Conservation (phyloP, 768 basidiomycete species). For the Tylopilus felleus region DNA sequence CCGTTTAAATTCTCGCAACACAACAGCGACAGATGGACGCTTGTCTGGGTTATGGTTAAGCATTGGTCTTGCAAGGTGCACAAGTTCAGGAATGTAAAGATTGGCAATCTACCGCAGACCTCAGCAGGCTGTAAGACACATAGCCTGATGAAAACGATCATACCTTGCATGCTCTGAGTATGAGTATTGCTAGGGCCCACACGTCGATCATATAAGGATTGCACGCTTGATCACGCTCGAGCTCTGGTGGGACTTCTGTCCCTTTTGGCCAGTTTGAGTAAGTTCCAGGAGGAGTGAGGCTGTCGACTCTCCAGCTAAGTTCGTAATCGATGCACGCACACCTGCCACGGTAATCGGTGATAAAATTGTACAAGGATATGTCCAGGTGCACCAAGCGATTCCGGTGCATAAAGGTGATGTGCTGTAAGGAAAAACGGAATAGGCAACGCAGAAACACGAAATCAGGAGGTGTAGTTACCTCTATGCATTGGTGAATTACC, state of each 20-base stretch:
- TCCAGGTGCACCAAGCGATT: conserved; percentile 68
- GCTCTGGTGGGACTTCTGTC: conserved; percentile 72
- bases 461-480: conserved; percentile 40
- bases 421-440: conserved; percentile 38
- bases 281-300: conserved; percentile 35
- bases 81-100: conserved; percentile 56
- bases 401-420: conserved; percentile 66
- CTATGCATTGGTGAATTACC: conserved; percentile 63
- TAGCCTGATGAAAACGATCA: conserved; percentile 11
- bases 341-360: conserved; percentile 60
- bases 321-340: conserved; percentile 79
- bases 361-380: conserved; percentile 64
- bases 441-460: neutral
- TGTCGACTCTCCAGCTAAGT: conserved; percentile 53
- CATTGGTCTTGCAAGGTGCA: conserved; percentile 57
- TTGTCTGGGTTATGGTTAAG: conserved; percentile 47
- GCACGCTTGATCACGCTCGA: conserved; percentile 44
- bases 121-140: conserved; percentile 3
- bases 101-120: conserved; percentile 45
- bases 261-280: conserved; percentile 39
- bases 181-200: conserved; percentile 66
- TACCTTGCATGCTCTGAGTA: conserved; percentile 66
- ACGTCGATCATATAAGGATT: conserved; percentile 74
- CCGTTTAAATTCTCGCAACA: conserved; percentile 50
- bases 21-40: conserved; percentile 49